These are phyloP conservation scores for Petrea volubilis DNA, from an alignment of 257 asterid genomes.

Conservation along the genomic window DNA sequence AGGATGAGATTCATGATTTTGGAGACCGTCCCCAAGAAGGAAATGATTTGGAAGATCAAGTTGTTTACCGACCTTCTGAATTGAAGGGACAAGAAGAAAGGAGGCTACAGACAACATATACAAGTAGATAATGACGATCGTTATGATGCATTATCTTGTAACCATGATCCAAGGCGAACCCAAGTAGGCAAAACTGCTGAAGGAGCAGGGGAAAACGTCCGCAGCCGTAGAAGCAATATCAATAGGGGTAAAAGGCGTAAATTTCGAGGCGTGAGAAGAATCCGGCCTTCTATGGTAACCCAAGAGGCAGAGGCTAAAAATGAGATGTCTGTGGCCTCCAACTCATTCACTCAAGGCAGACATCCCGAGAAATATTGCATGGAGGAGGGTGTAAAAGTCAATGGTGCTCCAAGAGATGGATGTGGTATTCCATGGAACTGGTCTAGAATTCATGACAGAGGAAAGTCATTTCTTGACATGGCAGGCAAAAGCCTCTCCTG, in stretches of 20 bases:
- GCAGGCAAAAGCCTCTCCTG: constrained; percentile 94
- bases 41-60: constrained; percentile 23
- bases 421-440: constrained; percentile 98
- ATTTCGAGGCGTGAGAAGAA: constrained; percentile 63
- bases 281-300: constrained; percentile 38
- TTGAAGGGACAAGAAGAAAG: constrained; percentile 37
- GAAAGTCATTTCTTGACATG: constrained; percentile 82
- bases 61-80: constrained; percentile 40
- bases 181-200: constrained; percentile 33
- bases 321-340: constrained; percentile 73
- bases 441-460: constrained; percentile 89
- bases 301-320: constrained; percentile 46
- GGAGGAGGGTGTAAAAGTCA: constrained; percentile 37
- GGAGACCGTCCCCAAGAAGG: constrained; percentile 37
- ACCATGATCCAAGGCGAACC: constrained; percentile 30
- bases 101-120: constrained; percentile 37
- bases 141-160: constrained; percentile 43
- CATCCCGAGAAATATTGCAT: constrained; percentile 30
- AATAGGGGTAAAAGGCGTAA: constrained; percentile 56
- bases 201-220: not conserved
- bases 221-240: constrained; percentile 8
- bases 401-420: constrained; percentile 60
- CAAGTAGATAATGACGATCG: constrained; percentile 30
- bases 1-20: constrained; percentile 37
- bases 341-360: constrained; percentile 53